Percentiles rank a stretch among this genome's conserved stretches.
These are phyloP conservation scores for Coccomyxa subellipsoidea DNA, from an alignment of 163 green algal genomes.

Conservation along the genomic window DNA sequence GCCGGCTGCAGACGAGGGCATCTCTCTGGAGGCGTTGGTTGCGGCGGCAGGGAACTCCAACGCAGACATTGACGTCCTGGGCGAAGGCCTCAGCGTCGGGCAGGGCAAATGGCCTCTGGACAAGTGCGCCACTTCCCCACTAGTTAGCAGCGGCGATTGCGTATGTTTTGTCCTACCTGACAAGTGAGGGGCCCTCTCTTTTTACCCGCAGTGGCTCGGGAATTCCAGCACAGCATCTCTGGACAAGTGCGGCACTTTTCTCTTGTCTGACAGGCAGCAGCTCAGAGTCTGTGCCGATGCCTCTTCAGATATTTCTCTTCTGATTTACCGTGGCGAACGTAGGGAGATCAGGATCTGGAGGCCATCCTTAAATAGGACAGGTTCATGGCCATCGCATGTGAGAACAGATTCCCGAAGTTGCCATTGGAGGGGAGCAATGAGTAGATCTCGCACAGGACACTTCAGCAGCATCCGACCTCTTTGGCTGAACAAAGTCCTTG, in stretches of 20 bases:
- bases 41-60: not conserved
- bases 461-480: not conserved
- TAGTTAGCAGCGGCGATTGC: not conserved
- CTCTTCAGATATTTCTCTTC: too few species aligned
- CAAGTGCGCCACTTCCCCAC: conserved; percentile 2
- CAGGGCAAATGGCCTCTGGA: conserved; percentile 31
- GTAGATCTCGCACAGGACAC: not conserved
- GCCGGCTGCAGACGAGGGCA: not conserved
- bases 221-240: not conserved
- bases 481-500: not conserved
- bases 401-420: too few species aligned
- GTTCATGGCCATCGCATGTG: too few species aligned
- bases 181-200: not conserved
- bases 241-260: not conserved
- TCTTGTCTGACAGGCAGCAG: not conserved
- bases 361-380: too few species aligned
- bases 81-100: conserved; percentile 26
- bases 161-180: not conserved
- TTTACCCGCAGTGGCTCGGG: not conserved
- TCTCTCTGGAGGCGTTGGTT: not conserved
- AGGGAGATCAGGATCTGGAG: too few species aligned
- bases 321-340: too few species aligned
- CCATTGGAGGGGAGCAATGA: too few species aligned
- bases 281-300: too few species aligned
- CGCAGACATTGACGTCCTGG: not conserved